Evolutionary conservation across 2,329 filamentous ascomycete species (phyloP).

Genomic region (Fonsecaea monophora): DNA sequence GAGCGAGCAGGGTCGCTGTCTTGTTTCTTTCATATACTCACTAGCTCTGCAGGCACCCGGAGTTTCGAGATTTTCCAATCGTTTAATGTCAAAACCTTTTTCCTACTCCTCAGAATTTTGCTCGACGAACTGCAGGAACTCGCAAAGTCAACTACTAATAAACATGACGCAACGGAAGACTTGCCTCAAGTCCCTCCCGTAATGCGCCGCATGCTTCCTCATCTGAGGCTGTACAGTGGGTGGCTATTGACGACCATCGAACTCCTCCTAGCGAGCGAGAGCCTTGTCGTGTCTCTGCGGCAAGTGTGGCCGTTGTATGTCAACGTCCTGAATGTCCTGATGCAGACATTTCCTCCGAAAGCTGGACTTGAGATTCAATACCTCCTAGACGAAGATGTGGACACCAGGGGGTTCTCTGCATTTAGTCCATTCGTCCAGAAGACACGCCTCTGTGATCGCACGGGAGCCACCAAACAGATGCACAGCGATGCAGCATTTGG

Average conservation of each 20-base stretch:
- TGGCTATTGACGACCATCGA: slow-evolving; percentile 65
- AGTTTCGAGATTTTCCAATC: slow-evolving; percentile 74
- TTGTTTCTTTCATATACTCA: slow-evolving; percentile 12
- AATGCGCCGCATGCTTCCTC: slow-evolving; percentile 67
- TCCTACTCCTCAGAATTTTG: slow-evolving; percentile 29
- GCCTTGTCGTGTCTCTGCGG: slow-evolving; percentile 64
- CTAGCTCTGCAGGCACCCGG: slow-evolving; percentile 74
- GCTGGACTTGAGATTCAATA: slow-evolving; percentile 65
- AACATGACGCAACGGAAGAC: slow-evolving; percentile 47
- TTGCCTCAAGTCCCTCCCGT: slow-evolving; percentile 59
- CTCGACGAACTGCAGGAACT: slow-evolving; percentile 26
- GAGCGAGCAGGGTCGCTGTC: not conserved
- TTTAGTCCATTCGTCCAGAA: slow-evolving; percentile 54
- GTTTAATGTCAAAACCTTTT: slow-evolving; percentile 63
- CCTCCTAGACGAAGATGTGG: slow-evolving; percentile 71
- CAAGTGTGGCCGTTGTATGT: slow-evolving; percentile 72
- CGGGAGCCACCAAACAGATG: slow-evolving; percentile 58
- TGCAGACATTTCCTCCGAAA: slow-evolving; percentile 64
- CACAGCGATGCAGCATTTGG: slow-evolving; percentile 26
- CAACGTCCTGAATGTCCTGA: slow-evolving; percentile 65
- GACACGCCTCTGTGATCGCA: slow-evolving; percentile 53
- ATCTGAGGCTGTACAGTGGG: slow-evolving; percentile 70
- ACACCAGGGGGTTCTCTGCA: slow-evolving; percentile 70
- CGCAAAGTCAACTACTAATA: slow-evolving; percentile 44
- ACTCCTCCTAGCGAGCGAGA: slow-evolving; percentile 53